phyloP scores from a whole-genome alignment of 2,329 filamentous ascomycete genomes.

The Sporothrix mexicana region DNA sequence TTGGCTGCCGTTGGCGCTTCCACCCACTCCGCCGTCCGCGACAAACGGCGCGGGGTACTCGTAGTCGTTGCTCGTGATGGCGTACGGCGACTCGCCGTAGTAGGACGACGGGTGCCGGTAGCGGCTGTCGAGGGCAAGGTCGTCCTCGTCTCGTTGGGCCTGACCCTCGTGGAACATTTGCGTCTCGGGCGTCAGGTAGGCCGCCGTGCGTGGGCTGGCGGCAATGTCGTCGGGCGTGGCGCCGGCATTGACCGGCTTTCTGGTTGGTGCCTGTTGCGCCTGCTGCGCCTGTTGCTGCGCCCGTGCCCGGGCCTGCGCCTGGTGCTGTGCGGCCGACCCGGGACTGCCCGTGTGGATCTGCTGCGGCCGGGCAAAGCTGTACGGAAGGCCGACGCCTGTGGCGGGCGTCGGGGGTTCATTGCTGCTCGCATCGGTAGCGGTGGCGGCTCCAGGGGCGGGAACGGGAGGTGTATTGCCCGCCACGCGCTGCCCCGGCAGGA shows the following conservation, averaged over 20 bases:
- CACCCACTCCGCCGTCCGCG: conserved; percentile 6
- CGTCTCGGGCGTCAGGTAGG: conserved; percentile 20
- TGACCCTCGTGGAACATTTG: background rate
- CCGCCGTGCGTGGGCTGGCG: conserved; percentile 8
- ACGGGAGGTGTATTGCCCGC: background rate
- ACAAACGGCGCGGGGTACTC: conserved; percentile 34
- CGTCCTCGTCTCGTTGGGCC: background rate
- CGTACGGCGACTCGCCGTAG: conserved; percentile 27
- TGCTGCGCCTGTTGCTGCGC: background rate
- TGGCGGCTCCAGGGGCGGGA: background rate
- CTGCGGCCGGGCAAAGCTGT: conserved; percentile 1
- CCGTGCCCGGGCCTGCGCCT: background rate
- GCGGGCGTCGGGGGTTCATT: conserved; percentile 28
- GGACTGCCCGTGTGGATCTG: conserved; percentile 29
- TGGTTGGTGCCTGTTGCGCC: background rate
- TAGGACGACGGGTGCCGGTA: conserved; percentile 30
- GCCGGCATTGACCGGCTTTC: background rate
- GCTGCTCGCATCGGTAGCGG: conserved; percentile 27
- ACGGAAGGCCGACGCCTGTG: conserved; percentile 24
- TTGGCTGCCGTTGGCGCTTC: background rate
- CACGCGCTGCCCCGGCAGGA: conserved; percentile 11
- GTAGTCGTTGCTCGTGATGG: conserved; percentile 27
- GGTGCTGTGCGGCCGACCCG: background rate
- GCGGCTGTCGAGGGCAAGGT: background rate
- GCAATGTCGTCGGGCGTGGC: conserved; percentile 6